These are phyloP conservation scores for Fagopyrum esculentum DNA, from an alignment of 148 eudicot species.

Conservation along the genomic window DNA sequence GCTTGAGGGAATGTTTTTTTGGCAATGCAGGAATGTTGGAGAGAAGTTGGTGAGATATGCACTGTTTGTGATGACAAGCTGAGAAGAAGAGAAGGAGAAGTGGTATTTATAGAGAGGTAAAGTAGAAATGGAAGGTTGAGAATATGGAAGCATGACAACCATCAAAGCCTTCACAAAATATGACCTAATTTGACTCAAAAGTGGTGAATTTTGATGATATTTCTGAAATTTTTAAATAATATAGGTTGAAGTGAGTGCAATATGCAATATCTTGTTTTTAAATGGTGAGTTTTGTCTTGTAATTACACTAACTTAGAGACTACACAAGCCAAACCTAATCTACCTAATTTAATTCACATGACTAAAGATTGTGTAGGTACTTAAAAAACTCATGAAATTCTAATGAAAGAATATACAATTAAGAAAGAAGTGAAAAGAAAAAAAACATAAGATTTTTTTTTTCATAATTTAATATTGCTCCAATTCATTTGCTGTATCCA, in stretches of 20 bases:
- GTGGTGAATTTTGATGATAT: neutral
- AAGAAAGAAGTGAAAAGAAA: neutral
- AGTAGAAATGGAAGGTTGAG: neutral
- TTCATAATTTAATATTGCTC: neutral
- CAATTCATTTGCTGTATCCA: constrained; percentile 2
- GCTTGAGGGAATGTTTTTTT: neutral
- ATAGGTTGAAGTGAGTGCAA: no score
- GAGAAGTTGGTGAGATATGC: neutral
- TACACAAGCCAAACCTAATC: constrained; percentile 1
- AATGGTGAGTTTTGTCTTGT: neutral
- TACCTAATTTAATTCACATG: neutral
- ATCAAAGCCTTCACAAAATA: neutral
- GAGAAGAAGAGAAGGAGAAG: neutral
- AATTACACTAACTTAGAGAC: neutral
- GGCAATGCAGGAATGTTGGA: neutral
- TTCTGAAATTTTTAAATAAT: neutral
- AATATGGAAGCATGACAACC: neutral
- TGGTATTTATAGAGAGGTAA: constrained; percentile 1
- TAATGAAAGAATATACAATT: neutral
- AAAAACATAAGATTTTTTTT: neutral
- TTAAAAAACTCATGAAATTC: neutral
- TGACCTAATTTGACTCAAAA: neutral
- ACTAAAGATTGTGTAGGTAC: neutral
- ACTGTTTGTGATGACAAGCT: neutral
- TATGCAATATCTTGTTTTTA: neutral